Percentiles rank a stretch among this genome's conserved stretches.
phyloP scores from a whole-genome alignment of 208 protist species.

The Crithidia sp. region DNA sequence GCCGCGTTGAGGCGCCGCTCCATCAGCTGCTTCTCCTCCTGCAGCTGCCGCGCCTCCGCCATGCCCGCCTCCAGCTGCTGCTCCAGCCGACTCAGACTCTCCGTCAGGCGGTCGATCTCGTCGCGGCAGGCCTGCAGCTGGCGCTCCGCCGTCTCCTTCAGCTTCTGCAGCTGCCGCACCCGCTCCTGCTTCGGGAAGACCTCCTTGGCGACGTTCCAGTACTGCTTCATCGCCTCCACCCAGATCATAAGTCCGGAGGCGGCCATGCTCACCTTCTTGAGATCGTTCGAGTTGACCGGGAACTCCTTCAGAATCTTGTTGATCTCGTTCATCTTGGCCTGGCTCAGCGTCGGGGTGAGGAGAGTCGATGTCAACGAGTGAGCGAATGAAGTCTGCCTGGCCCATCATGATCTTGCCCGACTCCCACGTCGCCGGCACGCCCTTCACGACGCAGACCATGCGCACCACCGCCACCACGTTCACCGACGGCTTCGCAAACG shows the following conservation, averaged over 20 bases:
- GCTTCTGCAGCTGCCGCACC: conserved; percentile 93
- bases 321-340: conserved; percentile 95
- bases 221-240: conserved; percentile 98
- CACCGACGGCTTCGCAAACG: conserved; percentile 95
- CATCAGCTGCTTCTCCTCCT: conserved; percentile 95
- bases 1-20: conserved; percentile 95
- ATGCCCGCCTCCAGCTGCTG: conserved; percentile 91
- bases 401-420: conserved; percentile 93
- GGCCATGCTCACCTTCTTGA: conserved; percentile 92
- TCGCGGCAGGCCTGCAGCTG: conserved; percentile 83
- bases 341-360: conserved; percentile 88
- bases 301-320: conserved; percentile 94
- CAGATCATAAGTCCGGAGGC: conserved; percentile 96
- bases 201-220: conserved; percentile 97
- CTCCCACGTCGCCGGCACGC: conserved; percentile 88
- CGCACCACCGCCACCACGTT: conserved; percentile 96
- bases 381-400: conserved; percentile 91
- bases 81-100: conserved; percentile 91
- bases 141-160: conserved; percentile 89
- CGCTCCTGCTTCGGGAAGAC: conserved; percentile 97
- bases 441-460: conserved; percentile 94
- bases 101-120: conserved; percentile 94
- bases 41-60: conserved; percentile 92
- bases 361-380: conserved; percentile 92
- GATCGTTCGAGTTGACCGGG: conserved; percentile 90